These are phyloP conservation scores for Nicotiana undulata DNA, from an alignment of 257 asterid species.

Conservation along the genomic window DNA sequence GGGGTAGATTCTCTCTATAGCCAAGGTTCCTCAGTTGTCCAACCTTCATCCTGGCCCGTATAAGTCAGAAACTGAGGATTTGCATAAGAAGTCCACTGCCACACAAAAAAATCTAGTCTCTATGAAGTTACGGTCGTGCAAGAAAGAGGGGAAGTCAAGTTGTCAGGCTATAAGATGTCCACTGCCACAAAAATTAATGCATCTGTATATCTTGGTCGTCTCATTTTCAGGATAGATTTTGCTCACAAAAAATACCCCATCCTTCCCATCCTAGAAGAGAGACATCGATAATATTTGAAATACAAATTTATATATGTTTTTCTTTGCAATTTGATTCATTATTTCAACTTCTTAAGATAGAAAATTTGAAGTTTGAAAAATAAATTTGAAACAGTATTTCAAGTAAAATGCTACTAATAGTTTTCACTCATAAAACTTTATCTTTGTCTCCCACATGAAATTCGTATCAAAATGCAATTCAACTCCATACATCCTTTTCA, in stretches of 20 bases:
- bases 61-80: neutral
- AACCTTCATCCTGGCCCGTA: neutral
- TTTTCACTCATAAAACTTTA: too few relatives aligned
- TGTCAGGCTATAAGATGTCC: neutral
- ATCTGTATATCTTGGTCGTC: neutral
- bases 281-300: too few relatives aligned
- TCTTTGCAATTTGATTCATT: too few relatives aligned
- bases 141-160: neutral
- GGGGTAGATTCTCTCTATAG: neutral
- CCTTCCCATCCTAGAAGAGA: neutral
- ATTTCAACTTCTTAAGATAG: too few relatives aligned
- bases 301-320: too few relatives aligned
- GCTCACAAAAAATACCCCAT: neutral
- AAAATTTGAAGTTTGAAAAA: too few relatives aligned
- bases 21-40: neutral
- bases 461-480: too few relatives aligned
- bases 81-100: neutral
- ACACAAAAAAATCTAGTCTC: neutral
- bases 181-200: neutral
- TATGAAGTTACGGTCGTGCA: neutral
- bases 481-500: too few relatives aligned
- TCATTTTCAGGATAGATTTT: neutral
- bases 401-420: too few relatives aligned
- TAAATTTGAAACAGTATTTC: too few relatives aligned
- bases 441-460: too few relatives aligned